These are phyloP conservation scores for Smallanthus sonchifolius DNA, from an alignment of 129 eudicot genomes.

Conservation along the genomic window DNA sequence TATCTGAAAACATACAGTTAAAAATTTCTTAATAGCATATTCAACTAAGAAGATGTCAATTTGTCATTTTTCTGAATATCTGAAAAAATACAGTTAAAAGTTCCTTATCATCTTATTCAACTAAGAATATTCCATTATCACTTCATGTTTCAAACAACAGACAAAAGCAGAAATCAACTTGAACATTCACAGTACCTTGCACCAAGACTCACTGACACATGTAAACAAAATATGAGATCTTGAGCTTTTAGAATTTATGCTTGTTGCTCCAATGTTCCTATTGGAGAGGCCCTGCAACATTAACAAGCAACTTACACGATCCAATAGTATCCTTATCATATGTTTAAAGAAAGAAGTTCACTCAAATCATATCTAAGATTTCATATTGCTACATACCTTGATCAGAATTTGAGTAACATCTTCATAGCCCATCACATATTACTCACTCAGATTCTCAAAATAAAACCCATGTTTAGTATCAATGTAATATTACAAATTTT, in stretches of 20 bases:
- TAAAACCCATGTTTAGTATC: slow-evolving; percentile 77
- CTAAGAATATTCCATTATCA: not conserved
- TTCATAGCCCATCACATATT: slow-evolving; percentile 70
- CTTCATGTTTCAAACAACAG: no score
- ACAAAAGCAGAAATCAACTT: slow-evolving; percentile 1
- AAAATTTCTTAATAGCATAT: no score
- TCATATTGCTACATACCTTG: slow-evolving; percentile 54
- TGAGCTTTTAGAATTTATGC: slow-evolving; percentile 89
- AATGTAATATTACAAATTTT: no score
- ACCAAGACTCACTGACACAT: slow-evolving; percentile 89
- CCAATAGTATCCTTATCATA: not conserved
- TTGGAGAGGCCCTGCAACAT: slow-evolving; percentile 86
- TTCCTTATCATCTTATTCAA: not conserved
- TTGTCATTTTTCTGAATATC: not conserved
- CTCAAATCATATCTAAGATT: not conserved
- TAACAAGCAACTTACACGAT: not conserved
- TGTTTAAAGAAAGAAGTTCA: not conserved
- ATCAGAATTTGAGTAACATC: slow-evolving; percentile 85
- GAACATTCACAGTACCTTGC: slow-evolving; percentile 56
- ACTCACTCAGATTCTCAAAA: slow-evolving; percentile 86
- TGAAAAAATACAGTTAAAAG: not conserved
- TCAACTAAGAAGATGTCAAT: no score
- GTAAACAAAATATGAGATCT: slow-evolving; percentile 89
- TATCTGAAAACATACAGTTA: no score
- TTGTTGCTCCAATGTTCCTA: slow-evolving; percentile 82